Percentiles rank a stretch among this genome's conserved stretches.
phyloP scores from a whole-genome alignment of 495 filamentous ascomycete species.

The Annulohypoxylon nitens region DNA sequence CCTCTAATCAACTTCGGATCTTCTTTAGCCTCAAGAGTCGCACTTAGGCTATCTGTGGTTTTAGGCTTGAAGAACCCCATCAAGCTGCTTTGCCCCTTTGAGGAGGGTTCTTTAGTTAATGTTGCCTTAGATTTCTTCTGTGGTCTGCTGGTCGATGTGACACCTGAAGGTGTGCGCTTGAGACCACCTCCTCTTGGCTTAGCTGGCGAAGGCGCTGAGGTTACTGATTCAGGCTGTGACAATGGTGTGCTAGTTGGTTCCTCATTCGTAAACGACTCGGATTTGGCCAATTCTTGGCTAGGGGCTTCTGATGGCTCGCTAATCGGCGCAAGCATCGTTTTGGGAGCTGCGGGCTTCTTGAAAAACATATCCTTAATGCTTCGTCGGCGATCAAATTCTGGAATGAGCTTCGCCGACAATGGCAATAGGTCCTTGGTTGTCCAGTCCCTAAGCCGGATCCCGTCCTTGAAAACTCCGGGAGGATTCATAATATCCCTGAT shows the following conservation, averaged over 20 bases:
- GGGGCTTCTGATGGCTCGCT: slow-evolving; percentile 32
- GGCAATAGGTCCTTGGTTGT: slow-evolving; percentile 74
- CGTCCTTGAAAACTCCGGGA: slow-evolving; percentile 76
- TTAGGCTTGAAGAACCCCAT: slow-evolving; percentile 87
- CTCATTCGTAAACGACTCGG: background rate
- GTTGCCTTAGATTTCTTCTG: slow-evolving; percentile 58
- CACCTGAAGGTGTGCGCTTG: slow-evolving; percentile 54
- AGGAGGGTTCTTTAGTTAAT: slow-evolving; percentile 52
- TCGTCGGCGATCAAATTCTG: slow-evolving; percentile 85
- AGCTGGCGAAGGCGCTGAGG: slow-evolving; percentile 36
- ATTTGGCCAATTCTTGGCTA: slow-evolving; percentile 11
- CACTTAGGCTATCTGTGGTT: slow-evolving; percentile 25
- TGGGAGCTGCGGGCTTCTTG: slow-evolving; percentile 58
- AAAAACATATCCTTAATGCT: slow-evolving; percentile 96
- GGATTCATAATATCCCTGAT: slow-evolving; percentile 86
- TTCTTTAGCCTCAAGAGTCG: slow-evolving; percentile 3
- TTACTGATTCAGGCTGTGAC: slow-evolving; percentile 34
- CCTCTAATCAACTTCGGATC: slow-evolving; percentile 18
- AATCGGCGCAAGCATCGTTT: slow-evolving; percentile 25
- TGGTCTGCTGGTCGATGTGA: slow-evolving; percentile 46
- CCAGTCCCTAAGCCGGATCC: slow-evolving; percentile 76
- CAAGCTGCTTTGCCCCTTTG: slow-evolving; percentile 77
- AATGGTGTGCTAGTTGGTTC: slow-evolving; percentile 11
- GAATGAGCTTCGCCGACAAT: slow-evolving; percentile 83
- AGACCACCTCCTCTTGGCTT: slow-evolving; percentile 37